Percentiles rank a stretch among this genome's conserved stretches.
These are phyloP conservation scores for Biscogniauxia marginata DNA, from an alignment of 2,329 filamentous ascomycete genomes.

Conservation along the genomic window DNA sequence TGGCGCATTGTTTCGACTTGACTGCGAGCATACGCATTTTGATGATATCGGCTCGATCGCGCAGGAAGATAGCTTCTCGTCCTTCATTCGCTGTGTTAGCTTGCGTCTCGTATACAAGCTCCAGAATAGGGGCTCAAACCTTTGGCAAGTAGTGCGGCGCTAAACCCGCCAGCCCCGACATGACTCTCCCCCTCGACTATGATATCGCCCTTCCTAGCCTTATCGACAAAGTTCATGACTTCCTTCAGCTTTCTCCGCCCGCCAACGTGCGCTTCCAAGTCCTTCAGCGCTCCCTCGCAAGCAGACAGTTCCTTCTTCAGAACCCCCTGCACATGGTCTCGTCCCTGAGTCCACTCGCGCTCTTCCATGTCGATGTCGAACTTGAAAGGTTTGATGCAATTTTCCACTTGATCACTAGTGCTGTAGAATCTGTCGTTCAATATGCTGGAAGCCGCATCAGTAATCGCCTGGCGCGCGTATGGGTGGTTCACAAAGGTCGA, in stretches of 20 bases:
- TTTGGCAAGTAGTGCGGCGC: constrained; percentile 76
- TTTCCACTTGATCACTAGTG: constrained; percentile 96
- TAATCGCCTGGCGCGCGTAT: constrained; percentile 89
- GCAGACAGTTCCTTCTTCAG: constrained; percentile 86
- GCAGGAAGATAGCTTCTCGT: constrained; percentile 89
- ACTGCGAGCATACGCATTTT: constrained; percentile 86
- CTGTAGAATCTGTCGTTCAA: constrained; percentile 94
- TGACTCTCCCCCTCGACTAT: constrained; percentile 78
- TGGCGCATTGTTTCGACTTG: constrained; percentile 85
- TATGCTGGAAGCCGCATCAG: constrained; percentile 84
- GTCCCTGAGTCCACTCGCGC: constrained; percentile 79
- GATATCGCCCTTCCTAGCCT: constrained; percentile 81
- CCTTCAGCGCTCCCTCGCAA: constrained; percentile 75
- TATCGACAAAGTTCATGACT: constrained; percentile 88
- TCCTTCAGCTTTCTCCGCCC: constrained; percentile 83
- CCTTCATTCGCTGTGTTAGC: constrained; percentile 51
- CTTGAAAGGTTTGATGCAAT: constrained; percentile 98
- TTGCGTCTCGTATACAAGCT: not conserved
- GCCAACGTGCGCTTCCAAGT: constrained; percentile 74
- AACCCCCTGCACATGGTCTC: constrained; percentile 76
- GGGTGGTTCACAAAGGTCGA: constrained; percentile 90
- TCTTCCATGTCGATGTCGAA: constrained; percentile 96
- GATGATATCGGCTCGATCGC: constrained; percentile 85
- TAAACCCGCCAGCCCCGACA: constrained; percentile 91
- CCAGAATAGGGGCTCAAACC: constrained; percentile 47